Conservation (phyloP, 2,329 filamentous ascomycete species). For the Penicillium italicum region DNA sequence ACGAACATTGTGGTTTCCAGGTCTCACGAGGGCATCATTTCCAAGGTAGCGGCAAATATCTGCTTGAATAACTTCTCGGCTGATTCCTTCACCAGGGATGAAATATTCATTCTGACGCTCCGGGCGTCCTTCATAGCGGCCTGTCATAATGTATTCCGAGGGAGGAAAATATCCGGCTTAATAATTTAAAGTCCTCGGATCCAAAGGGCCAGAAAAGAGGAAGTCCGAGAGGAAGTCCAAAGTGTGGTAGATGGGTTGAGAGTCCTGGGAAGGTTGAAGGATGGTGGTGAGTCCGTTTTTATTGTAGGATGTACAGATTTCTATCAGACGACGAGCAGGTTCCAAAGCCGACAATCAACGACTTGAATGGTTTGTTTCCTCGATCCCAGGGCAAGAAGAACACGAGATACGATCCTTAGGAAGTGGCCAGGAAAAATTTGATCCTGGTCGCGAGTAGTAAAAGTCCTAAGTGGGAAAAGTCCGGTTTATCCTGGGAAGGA, state of each 20-base stretch:
- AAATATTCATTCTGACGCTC: constrained; percentile 69
- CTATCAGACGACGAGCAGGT: constrained; percentile 15
- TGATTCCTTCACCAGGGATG: constrained; percentile 74
- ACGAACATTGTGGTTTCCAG: constrained; percentile 68
- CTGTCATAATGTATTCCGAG: constrained; percentile 38
- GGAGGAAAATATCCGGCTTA: constrained; percentile 25
- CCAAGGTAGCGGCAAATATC: constrained; percentile 81
- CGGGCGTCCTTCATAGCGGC: constrained; percentile 35
- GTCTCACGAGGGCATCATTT: constrained; percentile 75
- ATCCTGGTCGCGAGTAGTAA: constrained; percentile 12
- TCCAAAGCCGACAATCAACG: constrained; percentile 15
- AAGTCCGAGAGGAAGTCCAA: constrained; percentile 20
- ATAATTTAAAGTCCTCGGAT: constrained; percentile 23
- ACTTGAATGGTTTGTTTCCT: constrained; percentile 14
- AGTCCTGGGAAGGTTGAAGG: constrained; percentile 10
- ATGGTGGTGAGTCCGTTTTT: constrained; percentile 16
- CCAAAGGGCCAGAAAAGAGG: constrained; percentile 28
- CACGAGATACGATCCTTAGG: constrained; percentile 13
- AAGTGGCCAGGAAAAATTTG: constrained; percentile 13
- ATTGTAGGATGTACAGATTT: constrained; percentile 22
- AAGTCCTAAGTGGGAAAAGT: constrained; percentile 8
- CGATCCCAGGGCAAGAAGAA: constrained; percentile 12
- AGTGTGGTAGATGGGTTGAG: constrained; percentile 12
- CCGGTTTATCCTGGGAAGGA: constrained; percentile 13
- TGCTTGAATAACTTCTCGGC: constrained; percentile 77